Base-by-base conservation (phyloP, 306 rosid species). In the Sechiopsis laciniata region DNA sequence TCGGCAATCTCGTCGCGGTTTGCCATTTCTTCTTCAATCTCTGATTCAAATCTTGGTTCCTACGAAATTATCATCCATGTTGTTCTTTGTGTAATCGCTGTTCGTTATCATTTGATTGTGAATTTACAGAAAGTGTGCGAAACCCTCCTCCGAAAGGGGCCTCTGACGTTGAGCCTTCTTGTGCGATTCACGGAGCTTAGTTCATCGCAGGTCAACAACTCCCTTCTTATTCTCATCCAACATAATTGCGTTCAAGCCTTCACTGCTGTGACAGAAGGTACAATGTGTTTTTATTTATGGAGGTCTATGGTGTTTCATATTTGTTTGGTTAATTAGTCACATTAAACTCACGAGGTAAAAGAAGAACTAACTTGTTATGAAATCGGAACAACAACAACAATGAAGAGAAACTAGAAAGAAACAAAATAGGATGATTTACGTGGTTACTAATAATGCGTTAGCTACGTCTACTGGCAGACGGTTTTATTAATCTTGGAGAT, bases 201-300 rank as follows among this genome's bases (percentile, higher is more conserved):
- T 11, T 74, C 76, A 32, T 84, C 83, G 66, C 91, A 89, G 71
- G 91, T 87, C 65, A 89, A 84, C 74, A 94, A 86, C 78, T 87
- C 97, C 29, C 80, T 94, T 26, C 96, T 94, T 42, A 89, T 94
- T 62, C 84, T 94, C 51, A 82, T 90, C 78, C 98, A 94, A 72
- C 97, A 94, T 78, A 94, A 94, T 75, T 90, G 96, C 75, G 91
- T 80, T 51, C 98, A 94, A 79, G 80, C 95, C 8, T 92, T 78
- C 76, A 37, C 82, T 63, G 5, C 22, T 4, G 76, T 79, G 19
- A 19, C 72, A 6, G 71, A 81, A 42, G 76, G 79, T 46, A 83
- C 87, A 50, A 14, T 63, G 42, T 16, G 51, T 16, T 63, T 16
- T 63, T 9, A 35, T 35, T 13, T 10, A 62, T 32, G 13, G 48